These are phyloP conservation scores for Suhomyces kilbournensis DNA, from an alignment of 805 yeast species.

Conservation along the genomic window DNA sequence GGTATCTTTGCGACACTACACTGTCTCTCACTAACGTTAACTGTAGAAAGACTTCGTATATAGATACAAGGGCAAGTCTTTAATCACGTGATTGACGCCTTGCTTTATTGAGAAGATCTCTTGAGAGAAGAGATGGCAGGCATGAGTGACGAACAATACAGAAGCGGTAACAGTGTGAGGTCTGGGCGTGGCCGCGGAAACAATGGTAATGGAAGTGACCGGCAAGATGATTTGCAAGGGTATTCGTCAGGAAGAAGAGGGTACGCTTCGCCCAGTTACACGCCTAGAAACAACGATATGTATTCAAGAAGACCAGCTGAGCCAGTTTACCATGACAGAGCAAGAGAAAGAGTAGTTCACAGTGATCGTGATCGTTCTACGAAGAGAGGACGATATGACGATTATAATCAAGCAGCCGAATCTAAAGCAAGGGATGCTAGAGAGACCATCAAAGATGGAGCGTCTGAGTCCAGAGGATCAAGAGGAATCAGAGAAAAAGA, in stretches of 20 bases:
- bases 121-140: background rate
- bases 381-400: background rate
- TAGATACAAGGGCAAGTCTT: too few species aligned
- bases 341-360: constrained; percentile 4
- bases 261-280: background rate
- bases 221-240: background rate
- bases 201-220: background rate
- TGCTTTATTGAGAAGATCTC: background rate
- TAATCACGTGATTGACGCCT: background rate
- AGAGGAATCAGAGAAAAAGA: background rate
- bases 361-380: background rate
- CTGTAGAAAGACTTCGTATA: too few species aligned
- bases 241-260: constrained; percentile 7
- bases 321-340: constrained; percentile 5
- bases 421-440: background rate
- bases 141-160: background rate
- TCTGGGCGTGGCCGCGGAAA: background rate
- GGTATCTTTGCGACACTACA: too few species aligned
- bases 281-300: background rate
- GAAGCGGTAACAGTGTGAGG: background rate
- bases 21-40: too few species aligned
- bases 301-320: constrained; percentile 1
- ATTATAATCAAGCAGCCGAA: background rate
- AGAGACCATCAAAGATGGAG: background rate
- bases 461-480: background rate